Evolutionary conservation across 2,329 filamentous ascomycete genomes (phyloP).

Genomic region (Akanthomyces lecanii): DNA sequence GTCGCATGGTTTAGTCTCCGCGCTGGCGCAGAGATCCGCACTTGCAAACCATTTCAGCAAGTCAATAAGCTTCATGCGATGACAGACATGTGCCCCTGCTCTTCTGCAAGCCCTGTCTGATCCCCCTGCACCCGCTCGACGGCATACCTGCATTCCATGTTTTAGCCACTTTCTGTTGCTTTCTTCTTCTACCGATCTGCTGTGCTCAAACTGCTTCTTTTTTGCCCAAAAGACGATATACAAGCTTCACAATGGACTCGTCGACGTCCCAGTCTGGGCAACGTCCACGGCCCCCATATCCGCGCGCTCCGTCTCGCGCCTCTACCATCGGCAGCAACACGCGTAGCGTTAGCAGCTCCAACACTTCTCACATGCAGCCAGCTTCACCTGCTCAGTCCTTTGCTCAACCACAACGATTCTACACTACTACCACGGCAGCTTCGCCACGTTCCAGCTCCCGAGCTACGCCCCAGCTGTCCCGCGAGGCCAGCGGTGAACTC

Average conservation of each 20-base stretch:
- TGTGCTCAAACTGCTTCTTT: not conserved
- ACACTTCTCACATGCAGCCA: slow-evolving; percentile 32
- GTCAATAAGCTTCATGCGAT: not conserved
- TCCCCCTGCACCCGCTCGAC: slow-evolving; percentile 1
- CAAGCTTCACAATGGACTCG: slow-evolving; percentile 28
- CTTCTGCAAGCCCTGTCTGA: slow-evolving; percentile 9
- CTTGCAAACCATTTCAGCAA: not conserved
- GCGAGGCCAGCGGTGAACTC: slow-evolving; percentile 40
- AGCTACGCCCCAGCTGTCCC: slow-evolving; percentile 40
- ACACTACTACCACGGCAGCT: slow-evolving; percentile 35
- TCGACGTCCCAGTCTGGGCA: slow-evolving; percentile 24
- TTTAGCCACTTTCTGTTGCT: not conserved
- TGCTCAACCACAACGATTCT: slow-evolving; percentile 38
- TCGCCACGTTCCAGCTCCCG: slow-evolving; percentile 37
- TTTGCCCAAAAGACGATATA: not conserved
- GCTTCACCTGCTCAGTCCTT: slow-evolving; percentile 33
- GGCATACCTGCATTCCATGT: slow-evolving; percentile 4
- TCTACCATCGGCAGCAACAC: slow-evolving; percentile 42
- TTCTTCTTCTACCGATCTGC: not conserved
- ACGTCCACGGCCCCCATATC: slow-evolving; percentile 29
- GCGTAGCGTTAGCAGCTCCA: slow-evolving; percentile 40
- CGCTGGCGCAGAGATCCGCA: slow-evolving; percentile 15
- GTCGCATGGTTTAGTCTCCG: slow-evolving; percentile 5
- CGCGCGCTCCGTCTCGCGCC: slow-evolving; percentile 44
- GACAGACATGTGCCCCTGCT: slow-evolving; percentile 10